Base-by-base conservation (phyloP, 2,329 filamentous ascomycete species). In the Verticillium alfalfae region DNA sequence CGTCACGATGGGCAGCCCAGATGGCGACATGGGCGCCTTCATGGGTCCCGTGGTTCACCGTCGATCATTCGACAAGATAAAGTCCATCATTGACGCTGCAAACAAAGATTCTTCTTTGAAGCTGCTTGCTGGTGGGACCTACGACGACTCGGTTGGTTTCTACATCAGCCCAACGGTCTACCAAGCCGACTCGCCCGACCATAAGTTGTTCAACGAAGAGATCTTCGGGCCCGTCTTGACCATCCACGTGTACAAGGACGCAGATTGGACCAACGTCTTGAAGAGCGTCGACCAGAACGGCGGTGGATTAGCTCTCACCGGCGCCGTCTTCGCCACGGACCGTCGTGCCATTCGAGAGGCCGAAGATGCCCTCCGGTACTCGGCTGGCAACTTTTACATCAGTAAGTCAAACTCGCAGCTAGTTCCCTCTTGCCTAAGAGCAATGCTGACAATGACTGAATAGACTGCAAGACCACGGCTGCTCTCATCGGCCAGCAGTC, bases 301-400 rank as follows among this genome's bases (percentile, higher is more conserved):
- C 0, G 75, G 75, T 1, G 45, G 45, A 10, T 80, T 81, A 62
- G 75, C 74, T 3, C 70, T 84, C 59, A 83, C 81, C 1, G 81
- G 81, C 9, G 73, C 78, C 4, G 75, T 84, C 57, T 84, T 84
- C 67, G 80, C 80, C 41, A 73, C 76, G 7, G 79, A 82, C 66
- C 78, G 77, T 0, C 69, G 69, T 13, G 82, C 79, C 9, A 76
- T 83, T 39, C 77, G 79, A 2, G 72, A 81, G 61, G 83, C 82
- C 1, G 79, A 84, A 70, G 75, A 81, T 26, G 73, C 73, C 16
- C 77, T 86, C 31, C 78, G 81, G 54, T 81, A 84, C 67, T 74
- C 81, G 15, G 83, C 82, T 10, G 84, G 83, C 56, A 86, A 84
- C 73, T 81, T 86, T 58, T 85, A 85, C 69, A 74, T 83, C 61